Evolutionary conservation across 176 grass and related monocot species (phyloP).

Genomic region (Tillandsia fasciculata): DNA sequence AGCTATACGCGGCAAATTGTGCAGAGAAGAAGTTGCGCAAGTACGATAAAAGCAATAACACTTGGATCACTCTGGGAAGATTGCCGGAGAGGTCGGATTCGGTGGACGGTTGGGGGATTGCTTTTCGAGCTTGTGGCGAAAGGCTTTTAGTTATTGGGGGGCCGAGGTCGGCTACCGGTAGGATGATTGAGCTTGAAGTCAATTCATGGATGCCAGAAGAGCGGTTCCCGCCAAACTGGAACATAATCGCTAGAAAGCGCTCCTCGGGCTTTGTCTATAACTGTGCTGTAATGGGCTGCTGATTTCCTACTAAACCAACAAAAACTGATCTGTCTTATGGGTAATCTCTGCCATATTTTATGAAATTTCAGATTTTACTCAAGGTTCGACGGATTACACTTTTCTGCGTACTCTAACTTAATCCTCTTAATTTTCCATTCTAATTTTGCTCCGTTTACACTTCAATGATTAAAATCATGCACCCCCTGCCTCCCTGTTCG

Average conservation of each 20-base stretch:
- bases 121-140: conserved; percentile 75
- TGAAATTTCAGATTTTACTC: conserved; percentile 20
- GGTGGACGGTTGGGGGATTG: conserved; percentile 81
- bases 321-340: conserved; percentile 15
- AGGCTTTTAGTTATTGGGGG: conserved; percentile 71
- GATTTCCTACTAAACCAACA: conserved; percentile 34
- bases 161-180: conserved; percentile 35
- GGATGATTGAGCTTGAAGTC: conserved; percentile 47
- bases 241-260: conserved; percentile 41
- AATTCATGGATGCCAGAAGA: conserved; percentile 64
- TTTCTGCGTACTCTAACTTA: conserved; percentile 17
- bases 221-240: conserved; percentile 43
- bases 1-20: conserved; percentile 65
- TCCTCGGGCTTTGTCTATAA: conserved; percentile 86
- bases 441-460: conserved; percentile 22
- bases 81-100: conserved; percentile 63
- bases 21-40: conserved; percentile 48
- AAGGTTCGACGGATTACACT: conserved; percentile 18
- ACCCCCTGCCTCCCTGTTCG: neutral
- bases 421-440: conserved; percentile 23
- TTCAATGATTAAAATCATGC: conserved; percentile 4
- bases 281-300: conserved; percentile 88
- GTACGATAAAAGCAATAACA: conserved; percentile 71
- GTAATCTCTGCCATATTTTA: conserved; percentile 15
- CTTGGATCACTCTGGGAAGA: conserved; percentile 57